Evolutionary conservation across 208 protist genomes (phyloP), one percentile per base, ranked within the genome.

Genomic region (Blastocrithidia nonstop): DNA sequence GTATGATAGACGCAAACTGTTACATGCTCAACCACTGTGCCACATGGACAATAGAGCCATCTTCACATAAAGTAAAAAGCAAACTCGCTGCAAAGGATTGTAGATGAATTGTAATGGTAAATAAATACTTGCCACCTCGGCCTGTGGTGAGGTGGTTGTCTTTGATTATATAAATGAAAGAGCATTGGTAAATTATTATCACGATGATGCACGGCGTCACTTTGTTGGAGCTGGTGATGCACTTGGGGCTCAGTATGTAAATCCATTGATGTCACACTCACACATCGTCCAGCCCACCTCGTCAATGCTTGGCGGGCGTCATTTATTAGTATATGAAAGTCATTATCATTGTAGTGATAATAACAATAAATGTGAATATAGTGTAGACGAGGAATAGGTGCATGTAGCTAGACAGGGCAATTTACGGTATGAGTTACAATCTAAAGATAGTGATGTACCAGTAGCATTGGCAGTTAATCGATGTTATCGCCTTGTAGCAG

Each of bases 361-460:
- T 11, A 40, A 26, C 3, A 41, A 2, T 9, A 0, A 8, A 28
- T 16, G n/a, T 8, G 25, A 27, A 15, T 52, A 21, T 22, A 25
- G 45, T 17, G 37, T 6, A 9, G 16, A 11, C 11, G 17, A 15
- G 26, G 53, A 4, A 15, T 15, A 29, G 19, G 16, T 35, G 0
- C 37, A 54, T 32, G 9, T 31, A 15, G 13, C 32, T 17, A 8
- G n/a, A 24, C 4, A 36, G 16, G 3, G n/a, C 1, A 38, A 31
- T n/a, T 55, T 91, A 11, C 25, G 42, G 33, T 81, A 73, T 36
- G 56, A 82, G 49, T 36, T 91, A 43, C 76, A 83, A 45, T 79
- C 71, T 5, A 82, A 69, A 45, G 82, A 85, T 50, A 83, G 66
- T 55, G 82, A 86, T 39, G 55, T 72, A 20, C 71, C 74, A 21